Percentiles rank a stretch among this genome's conserved stretches.
Evolutionary conservation across 208 protist species (phyloP).

Genomic region (Trypanosoma theileri): DNA sequence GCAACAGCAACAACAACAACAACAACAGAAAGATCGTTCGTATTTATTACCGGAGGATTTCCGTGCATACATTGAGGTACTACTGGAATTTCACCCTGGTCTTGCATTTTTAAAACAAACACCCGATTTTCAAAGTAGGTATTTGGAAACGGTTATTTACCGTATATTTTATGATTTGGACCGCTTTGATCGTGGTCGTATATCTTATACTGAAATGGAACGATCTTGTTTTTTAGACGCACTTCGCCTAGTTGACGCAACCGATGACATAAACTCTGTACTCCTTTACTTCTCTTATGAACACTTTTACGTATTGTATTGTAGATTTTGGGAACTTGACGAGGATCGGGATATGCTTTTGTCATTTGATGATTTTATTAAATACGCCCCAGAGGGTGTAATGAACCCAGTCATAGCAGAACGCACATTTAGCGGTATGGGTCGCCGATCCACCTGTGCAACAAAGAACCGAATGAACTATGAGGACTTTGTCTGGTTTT

Average conservation of each 20-base stretch:
- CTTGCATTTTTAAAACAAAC: constrained; percentile 92
- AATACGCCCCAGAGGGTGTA: constrained; percentile 79
- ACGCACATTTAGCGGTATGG: constrained; percentile 71
- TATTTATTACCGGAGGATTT: constrained; percentile 82
- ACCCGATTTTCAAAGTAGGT: constrained; percentile 94
- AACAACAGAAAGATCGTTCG: constrained; percentile 23
- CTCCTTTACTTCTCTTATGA: constrained; percentile 98
- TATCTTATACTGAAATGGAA: constrained; percentile 80
- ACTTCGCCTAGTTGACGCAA: constrained; percentile 79
- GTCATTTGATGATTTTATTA: constrained; percentile 77
- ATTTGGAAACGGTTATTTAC: constrained; percentile 94
- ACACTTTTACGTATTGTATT: constrained; percentile 99
- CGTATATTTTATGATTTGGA: constrained; percentile 96
- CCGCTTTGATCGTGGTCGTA: constrained; percentile 69
- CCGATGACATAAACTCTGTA: constrained; percentile 90
- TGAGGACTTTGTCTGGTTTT: constrained; percentile 97
- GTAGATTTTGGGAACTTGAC: constrained; percentile 98
- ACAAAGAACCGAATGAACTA: constrained; percentile 80
- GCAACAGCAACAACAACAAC: constrained; percentile 13
- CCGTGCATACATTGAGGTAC: constrained; percentile 57
- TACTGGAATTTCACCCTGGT: constrained; percentile 91
- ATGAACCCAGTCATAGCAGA: constrained; percentile 84
- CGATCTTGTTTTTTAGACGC: constrained; percentile 74
- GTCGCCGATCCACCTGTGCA: constrained; percentile 40
- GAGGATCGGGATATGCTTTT: constrained; percentile 93